These are phyloP conservation scores for Trametes meyenii DNA, from an alignment of 768 basidiomycete species.

Conservation along the genomic window DNA sequence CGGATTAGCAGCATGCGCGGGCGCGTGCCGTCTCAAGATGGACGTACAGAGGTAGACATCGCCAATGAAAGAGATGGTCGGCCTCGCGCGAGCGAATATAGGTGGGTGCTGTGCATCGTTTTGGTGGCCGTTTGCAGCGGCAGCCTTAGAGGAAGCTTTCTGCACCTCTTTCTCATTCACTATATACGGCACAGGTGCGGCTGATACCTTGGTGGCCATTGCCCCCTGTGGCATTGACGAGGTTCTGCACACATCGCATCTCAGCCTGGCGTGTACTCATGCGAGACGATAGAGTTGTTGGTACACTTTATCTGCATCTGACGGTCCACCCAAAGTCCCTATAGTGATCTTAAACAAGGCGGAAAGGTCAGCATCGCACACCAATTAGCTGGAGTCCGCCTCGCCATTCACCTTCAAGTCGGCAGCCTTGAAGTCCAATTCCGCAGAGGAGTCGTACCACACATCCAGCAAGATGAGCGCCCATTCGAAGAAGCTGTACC, in stretches of 20 bases:
- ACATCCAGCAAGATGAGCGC: conserved; percentile 74
- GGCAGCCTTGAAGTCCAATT: conserved; percentile 57
- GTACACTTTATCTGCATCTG: conserved; percentile 45
- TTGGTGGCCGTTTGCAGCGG: neutral
- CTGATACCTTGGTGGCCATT: neutral
- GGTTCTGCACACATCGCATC: neutral
- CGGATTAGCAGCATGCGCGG: neutral
- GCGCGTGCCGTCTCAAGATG: conserved; percentile 1
- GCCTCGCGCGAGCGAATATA: neutral
- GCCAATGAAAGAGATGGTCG: conserved; percentile 37
- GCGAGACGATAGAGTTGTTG: conserved; percentile 46
- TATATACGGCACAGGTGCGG: neutral
- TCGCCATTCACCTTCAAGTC: conserved; percentile 50
- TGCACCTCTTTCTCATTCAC: neutral
- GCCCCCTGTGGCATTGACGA: neutral
- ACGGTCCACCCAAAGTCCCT: conserved; percentile 26
- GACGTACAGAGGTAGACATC: conserved; percentile 66
- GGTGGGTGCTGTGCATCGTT: neutral
- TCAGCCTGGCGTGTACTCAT: conserved; percentile 29
- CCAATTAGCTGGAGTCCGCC: neutral
- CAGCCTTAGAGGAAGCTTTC: neutral
- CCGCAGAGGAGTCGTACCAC: conserved; percentile 68
- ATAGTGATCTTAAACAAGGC: conserved; percentile 35
- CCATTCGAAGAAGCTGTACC: conserved; percentile 90
- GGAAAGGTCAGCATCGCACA: neutral